Evolutionary conservation across 2,329 filamentous ascomycete species (phyloP).

Genomic region (Cercospora zeina): DNA sequence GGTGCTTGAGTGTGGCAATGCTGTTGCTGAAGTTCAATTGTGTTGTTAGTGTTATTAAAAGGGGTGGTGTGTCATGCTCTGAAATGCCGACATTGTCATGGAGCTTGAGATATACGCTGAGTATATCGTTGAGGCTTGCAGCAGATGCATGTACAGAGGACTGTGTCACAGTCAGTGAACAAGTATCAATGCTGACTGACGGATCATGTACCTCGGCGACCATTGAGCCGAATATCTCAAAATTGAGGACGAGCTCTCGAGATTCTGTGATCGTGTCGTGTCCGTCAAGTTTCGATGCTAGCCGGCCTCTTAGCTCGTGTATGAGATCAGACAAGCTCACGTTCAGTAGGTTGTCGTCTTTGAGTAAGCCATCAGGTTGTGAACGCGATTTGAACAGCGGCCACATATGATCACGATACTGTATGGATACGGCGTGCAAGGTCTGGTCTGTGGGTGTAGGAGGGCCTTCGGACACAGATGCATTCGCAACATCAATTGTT

Average conservation of each 20-base stretch:
- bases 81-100: constrained; percentile 59
- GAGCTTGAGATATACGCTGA: constrained; percentile 61
- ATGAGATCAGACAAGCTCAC: constrained; percentile 58
- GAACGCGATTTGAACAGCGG: constrained; percentile 59
- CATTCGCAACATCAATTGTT: constrained; percentile 21
- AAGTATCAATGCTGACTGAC: background rate
- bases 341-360: constrained; percentile 57
- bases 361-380: constrained; percentile 57
- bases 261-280: constrained; percentile 56
- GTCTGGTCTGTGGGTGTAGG: constrained; percentile 42
- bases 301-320: constrained; percentile 47
- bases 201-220: constrained; percentile 54
- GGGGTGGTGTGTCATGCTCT: constrained; percentile 55
- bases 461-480: constrained; percentile 30
- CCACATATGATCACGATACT: constrained; percentile 59
- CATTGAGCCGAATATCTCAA: constrained; percentile 58
- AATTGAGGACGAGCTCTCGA: constrained; percentile 58
- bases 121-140: constrained; percentile 57
- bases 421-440: constrained; percentile 53
- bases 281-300: constrained; percentile 55
- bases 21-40: constrained; percentile 57
- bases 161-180: constrained; percentile 13
- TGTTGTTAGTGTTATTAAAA: constrained; percentile 55
- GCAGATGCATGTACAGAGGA: constrained; percentile 52
- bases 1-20: constrained; percentile 54